Percentiles rank a stretch among this genome's conserved stretches.
phyloP scores from a whole-genome alignment of 495 filamentous ascomycete species.

The Letharia columbiana region DNA sequence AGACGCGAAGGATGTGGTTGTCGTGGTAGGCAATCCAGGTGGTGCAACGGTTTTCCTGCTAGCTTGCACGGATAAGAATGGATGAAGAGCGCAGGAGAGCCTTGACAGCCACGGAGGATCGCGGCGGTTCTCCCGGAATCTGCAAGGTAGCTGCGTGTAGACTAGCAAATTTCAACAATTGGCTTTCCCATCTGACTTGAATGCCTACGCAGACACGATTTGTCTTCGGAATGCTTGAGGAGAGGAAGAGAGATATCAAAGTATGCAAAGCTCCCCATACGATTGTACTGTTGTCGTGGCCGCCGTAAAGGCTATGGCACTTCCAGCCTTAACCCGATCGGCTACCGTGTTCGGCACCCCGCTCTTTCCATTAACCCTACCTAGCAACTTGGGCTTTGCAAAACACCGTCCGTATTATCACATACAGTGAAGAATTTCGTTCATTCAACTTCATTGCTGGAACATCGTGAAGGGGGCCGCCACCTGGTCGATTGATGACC shows the following conservation, averaged over 20 bases:
- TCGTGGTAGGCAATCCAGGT: neutral
- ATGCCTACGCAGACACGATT: too few relatives aligned
- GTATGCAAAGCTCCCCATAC: neutral
- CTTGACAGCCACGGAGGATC: too few relatives aligned
- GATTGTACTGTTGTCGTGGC: neutral
- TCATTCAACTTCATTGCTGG: too few relatives aligned
- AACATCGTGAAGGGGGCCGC: neutral
- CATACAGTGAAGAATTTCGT: too few relatives aligned
- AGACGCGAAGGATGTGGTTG: too few relatives aligned
- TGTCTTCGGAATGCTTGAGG: too few relatives aligned
- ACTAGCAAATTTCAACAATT: too few relatives aligned
- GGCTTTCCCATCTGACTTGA: too few relatives aligned
- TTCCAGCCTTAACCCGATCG: neutral
- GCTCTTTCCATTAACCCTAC: neutral
- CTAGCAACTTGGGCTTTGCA: neutral
- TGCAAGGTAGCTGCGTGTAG: neutral
- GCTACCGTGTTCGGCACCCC: neutral
- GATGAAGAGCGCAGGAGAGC: neutral
- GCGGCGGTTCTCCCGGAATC: neutral
- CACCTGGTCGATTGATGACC: neutral
- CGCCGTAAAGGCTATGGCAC: neutral
- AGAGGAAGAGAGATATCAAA: neutral
- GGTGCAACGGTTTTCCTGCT: neutral
- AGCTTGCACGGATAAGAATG: neutral
- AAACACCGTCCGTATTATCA: too few relatives aligned